Conservation (phyloP, 2,329 filamentous ascomycete species). For the Lecanosticta acicola region DNA sequence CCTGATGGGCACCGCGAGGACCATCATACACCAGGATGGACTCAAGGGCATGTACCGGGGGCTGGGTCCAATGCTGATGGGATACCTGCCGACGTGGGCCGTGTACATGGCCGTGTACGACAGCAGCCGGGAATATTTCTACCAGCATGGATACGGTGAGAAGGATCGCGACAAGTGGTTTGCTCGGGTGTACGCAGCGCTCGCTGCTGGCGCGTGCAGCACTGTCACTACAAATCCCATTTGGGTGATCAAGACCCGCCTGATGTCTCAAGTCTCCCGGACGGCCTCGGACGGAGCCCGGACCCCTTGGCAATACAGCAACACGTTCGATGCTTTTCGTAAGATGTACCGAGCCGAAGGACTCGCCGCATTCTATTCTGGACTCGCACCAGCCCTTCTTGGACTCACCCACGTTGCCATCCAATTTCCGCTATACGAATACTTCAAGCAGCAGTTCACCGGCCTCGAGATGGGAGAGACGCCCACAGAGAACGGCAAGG, state of each 20-base stretch:
- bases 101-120: slow-evolving; percentile 98
- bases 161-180: slow-evolving; percentile 59
- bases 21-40: slow-evolving; percentile 85
- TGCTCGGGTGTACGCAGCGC: slow-evolving; percentile 81
- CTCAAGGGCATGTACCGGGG: slow-evolving; percentile 87
- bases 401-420: slow-evolving; percentile 94
- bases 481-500: slow-evolving; percentile 45
- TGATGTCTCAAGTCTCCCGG: slow-evolving; percentile 84
- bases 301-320: slow-evolving; percentile 84
- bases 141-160: slow-evolving; percentile 44
- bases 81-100: slow-evolving; percentile 95
- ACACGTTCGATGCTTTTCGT: slow-evolving; percentile 81
- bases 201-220: slow-evolving; percentile 85
- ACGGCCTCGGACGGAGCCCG: slow-evolving; percentile 51
- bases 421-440: slow-evolving; percentile 95
- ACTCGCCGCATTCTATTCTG: slow-evolving; percentile 86
- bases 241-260: slow-evolving; percentile 97
- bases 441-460: slow-evolving; percentile 82
- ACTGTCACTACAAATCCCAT: slow-evolving; percentile 95
- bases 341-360: slow-evolving; percentile 96
- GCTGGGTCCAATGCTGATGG: slow-evolving; percentile 86
- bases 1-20: slow-evolving; percentile 74
- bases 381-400: slow-evolving; percentile 82
- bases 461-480: slow-evolving; percentile 79
- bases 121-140: slow-evolving; percentile 70